A percentile compares a stretch with the other conserved stretches of the same genome.
Evolutionary conservation across 768 basidiomycete genomes (phyloP).

Genomic region (Pilatotrama ljubarskyi): DNA sequence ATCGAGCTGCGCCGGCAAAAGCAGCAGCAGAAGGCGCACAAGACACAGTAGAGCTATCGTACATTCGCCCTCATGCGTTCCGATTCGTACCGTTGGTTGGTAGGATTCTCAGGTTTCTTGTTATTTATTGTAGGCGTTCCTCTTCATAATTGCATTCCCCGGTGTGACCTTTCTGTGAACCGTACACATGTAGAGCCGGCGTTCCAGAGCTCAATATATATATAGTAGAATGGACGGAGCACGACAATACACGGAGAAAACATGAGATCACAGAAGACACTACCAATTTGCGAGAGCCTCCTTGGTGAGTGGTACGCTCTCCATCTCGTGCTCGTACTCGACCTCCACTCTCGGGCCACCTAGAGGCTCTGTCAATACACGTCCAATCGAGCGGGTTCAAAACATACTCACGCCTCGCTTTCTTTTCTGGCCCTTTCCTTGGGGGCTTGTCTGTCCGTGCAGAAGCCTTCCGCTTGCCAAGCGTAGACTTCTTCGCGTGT

Average conservation of each 20-base stretch:
- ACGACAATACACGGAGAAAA: too few species aligned
- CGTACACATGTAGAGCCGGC: not conserved
- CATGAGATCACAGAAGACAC: not conserved
- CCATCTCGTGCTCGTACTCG: conserved; percentile 95
- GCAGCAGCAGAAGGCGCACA: conserved; percentile 17
- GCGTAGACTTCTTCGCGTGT: conserved; percentile 38
- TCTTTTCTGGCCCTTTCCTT: conserved; percentile 59
- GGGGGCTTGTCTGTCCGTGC: conserved; percentile 43
- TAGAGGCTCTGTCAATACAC: conserved; percentile 27
- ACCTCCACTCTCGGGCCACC: conserved; percentile 86
- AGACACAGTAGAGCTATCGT: conserved; percentile 20
- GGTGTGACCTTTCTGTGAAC: too few species aligned
- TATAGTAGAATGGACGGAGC: too few species aligned
- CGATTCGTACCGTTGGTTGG: not conserved
- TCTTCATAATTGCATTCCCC: not conserved
- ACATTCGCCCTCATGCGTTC: not conserved
- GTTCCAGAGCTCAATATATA: too few species aligned
- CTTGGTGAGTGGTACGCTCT: conserved; percentile 41
- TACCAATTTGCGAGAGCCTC: conserved; percentile 32
- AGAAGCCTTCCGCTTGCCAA: conserved; percentile 70
- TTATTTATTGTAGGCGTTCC: not conserved
- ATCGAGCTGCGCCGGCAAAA: conserved; percentile 47
- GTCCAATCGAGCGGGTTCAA: not conserved
- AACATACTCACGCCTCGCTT: conserved; percentile 53
- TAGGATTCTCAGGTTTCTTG: not conserved